Evolutionary conservation across 129 eudicot species (phyloP).

Genomic region (Chrysanthemum makinoi): DNA sequence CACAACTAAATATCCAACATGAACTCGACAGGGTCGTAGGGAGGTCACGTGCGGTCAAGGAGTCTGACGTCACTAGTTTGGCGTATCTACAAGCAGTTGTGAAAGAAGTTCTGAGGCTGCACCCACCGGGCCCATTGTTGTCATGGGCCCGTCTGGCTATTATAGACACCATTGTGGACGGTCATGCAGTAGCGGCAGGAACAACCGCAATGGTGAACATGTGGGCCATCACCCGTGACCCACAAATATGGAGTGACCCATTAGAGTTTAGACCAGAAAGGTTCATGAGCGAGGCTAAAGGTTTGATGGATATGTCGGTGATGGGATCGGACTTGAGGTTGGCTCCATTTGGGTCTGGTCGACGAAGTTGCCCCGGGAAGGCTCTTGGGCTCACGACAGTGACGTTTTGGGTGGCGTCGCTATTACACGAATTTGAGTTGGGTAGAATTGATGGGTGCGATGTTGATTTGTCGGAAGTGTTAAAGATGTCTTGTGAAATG

Average conservation of each 20-base stretch:
- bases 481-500: neutral
- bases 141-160: slow-evolving; percentile 86
- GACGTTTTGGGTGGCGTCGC: slow-evolving; percentile 72
- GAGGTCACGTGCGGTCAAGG: slow-evolving; percentile 61
- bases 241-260: slow-evolving; percentile 70
- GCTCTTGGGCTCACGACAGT: slow-evolving; percentile 66
- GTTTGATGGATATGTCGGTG: slow-evolving; percentile 46
- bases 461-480: too few species aligned
- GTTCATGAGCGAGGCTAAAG: slow-evolving; percentile 29
- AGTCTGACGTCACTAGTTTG: slow-evolving; percentile 50
- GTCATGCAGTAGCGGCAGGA: slow-evolving; percentile 61
- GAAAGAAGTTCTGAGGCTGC: slow-evolving; percentile 81
- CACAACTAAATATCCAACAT: slow-evolving; percentile 60
- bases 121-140: slow-evolving; percentile 92
- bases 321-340: slow-evolving; percentile 77
- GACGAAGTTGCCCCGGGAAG: slow-evolving; percentile 88
- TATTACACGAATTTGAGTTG: slow-evolving; percentile 71
- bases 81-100: slow-evolving; percentile 71
- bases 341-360: slow-evolving; percentile 94
- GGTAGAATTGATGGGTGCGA: neutral
- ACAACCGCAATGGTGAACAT: slow-evolving; percentile 93
- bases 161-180: slow-evolving; percentile 58
- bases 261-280: slow-evolving; percentile 67
- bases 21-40: slow-evolving; percentile 79
- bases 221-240: slow-evolving; percentile 90